Conservation (phyloP, 495 filamentous ascomycete genomes). For the Acidomyces sp. region DNA sequence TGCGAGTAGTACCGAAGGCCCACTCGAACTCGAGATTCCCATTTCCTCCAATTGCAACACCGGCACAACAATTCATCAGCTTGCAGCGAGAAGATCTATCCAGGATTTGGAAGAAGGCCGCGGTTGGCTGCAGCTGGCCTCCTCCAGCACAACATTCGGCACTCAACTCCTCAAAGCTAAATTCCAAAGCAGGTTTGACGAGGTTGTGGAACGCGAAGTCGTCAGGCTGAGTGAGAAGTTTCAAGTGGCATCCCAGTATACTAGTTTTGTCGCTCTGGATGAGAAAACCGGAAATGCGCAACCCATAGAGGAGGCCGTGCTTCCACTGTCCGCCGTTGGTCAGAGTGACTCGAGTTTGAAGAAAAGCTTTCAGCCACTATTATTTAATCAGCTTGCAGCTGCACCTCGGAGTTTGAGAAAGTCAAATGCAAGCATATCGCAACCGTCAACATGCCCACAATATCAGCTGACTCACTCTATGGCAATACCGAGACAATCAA, state of each 20-base stretch:
- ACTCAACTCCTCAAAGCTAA: conserved; percentile 35
- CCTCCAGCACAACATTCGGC: conserved; percentile 12
- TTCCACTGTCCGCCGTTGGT: not conserved
- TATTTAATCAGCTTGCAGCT: no score
- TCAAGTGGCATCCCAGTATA: conserved; percentile 54
- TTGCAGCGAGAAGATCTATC: conserved; percentile 54
- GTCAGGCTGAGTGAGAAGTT: conserved; percentile 48
- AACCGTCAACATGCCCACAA: no score
- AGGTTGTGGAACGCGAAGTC: conserved; percentile 49
- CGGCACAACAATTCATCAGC: conserved; percentile 51
- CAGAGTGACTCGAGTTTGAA: conserved; percentile 10
- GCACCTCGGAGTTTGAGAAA: no score
- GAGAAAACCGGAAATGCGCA: conserved; percentile 18
- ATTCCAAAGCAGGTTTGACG: conserved; percentile 35
- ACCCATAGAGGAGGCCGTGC: not conserved
- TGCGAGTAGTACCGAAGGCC: conserved; percentile 40
- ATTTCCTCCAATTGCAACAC: conserved; percentile 34
- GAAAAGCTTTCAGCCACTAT: not conserved
- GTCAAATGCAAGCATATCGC: no score
- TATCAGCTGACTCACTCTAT: no score
- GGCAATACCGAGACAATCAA: no score
- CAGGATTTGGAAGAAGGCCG: conserved; percentile 55
- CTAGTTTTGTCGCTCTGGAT: conserved; percentile 56
- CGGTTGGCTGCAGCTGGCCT: conserved; percentile 46
- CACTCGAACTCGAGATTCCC: conserved; percentile 49